phyloP scores from a whole-genome alignment of 805 yeast species.

The Candida rishiriensis region DNA sequence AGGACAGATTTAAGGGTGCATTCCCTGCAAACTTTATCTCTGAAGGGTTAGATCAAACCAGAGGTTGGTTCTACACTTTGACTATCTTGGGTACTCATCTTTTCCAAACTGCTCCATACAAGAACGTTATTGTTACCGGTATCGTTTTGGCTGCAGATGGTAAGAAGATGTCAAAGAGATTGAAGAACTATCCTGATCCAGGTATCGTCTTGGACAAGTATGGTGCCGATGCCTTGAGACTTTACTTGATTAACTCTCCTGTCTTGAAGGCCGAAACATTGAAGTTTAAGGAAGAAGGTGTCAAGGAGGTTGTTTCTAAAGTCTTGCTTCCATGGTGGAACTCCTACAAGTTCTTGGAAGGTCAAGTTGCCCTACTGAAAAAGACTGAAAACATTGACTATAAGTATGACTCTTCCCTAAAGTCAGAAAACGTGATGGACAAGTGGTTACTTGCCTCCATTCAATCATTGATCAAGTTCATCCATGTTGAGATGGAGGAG shows the following conservation, averaged over 20 bases:
- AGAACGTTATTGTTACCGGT: constrained; percentile 94
- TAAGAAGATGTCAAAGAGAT: constrained; percentile 97
- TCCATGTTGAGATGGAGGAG: constrained; percentile 84
- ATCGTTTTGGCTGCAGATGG: constrained; percentile 97
- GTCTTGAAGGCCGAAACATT: constrained; percentile 94
- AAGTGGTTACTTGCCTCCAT: constrained; percentile 95
- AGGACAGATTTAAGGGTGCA: constrained; percentile 60
- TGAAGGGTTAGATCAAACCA: constrained; percentile 98
- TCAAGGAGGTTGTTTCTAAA: constrained; percentile 92
- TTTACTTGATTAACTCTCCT: constrained; percentile 95
- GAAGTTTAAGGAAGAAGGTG: constrained; percentile 98
- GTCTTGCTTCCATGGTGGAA: constrained; percentile 99
- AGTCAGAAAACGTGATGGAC: constrained; percentile 90
- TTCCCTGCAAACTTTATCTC: constrained; percentile 98
- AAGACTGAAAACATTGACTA: constrained; percentile 70
- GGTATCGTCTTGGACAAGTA: constrained; percentile 70
- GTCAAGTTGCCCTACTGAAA: constrained; percentile 79
- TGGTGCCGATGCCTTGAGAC: constrained; percentile 97
- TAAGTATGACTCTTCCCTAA: constrained; percentile 59
- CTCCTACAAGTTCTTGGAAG: constrained; percentile 93
- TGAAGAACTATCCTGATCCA: constrained; percentile 98
- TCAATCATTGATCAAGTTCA: constrained; percentile 82
- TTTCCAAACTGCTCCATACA: constrained; percentile 87
- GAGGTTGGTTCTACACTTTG: constrained; percentile 99
- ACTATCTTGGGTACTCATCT: constrained; percentile 93